phyloP scores from a whole-genome alignment of 1,284 basidiomycete species.

The Puccinia novopanici region DNA sequence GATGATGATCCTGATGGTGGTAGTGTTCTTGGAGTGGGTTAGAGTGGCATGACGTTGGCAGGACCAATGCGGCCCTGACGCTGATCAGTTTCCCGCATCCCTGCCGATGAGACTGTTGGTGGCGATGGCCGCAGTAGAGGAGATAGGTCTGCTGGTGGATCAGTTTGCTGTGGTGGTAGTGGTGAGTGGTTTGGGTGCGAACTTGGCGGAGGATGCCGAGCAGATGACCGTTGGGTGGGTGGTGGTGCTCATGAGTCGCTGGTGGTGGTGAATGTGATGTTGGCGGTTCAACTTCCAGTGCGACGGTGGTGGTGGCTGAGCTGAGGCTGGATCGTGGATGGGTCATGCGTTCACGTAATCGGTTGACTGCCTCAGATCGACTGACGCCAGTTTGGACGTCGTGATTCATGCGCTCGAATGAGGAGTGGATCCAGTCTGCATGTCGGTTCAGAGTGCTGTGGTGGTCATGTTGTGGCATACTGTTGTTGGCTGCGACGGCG shows the following conservation, averaged over 20 bases:
- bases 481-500: neutral
- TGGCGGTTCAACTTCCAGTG: too few species aligned
- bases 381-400: constrained; percentile 19
- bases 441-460: neutral
- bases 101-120: neutral
- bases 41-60: neutral
- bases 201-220: too few species aligned
- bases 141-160: constrained; percentile 2
- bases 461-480: neutral
- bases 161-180: neutral
- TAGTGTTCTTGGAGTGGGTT: neutral
- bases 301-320: neutral
- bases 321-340: neutral
- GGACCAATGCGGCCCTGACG: neutral
- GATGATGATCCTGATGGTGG: neutral
- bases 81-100: constrained; percentile 33
- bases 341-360: constrained; percentile 30
- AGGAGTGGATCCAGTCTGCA: constrained; percentile 20
- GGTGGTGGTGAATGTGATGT: too few species aligned
- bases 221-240: too few species aligned
- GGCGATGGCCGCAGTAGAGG: constrained; percentile 34
- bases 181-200: neutral
- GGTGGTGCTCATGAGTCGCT: too few species aligned
- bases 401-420: constrained; percentile 10
- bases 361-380: constrained; percentile 6